Evolutionary conservation across 2,329 filamentous ascomycete genomes (phyloP), one percentile per base, ranked within the genome.

Genomic region (Penicillium sp.): DNA sequence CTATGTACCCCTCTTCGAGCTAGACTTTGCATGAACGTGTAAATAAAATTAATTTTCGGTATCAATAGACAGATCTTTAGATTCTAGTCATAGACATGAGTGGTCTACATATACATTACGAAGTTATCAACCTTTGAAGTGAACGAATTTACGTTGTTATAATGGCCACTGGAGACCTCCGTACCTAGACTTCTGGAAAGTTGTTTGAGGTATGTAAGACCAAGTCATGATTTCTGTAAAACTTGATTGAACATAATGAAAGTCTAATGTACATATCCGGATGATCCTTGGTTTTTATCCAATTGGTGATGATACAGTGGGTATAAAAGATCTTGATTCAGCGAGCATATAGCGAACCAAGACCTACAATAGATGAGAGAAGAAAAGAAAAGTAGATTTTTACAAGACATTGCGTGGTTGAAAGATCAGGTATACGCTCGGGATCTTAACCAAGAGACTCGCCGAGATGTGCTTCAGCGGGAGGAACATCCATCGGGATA

Each of bases 401-500:
- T 36, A 36, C 48, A 34, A 45, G 45, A 44, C 30, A 50, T 27
- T n/a, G 19, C 23, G 9, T 44, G 19, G n/a, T n/a, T 23, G 4
- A 34, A 18, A 18, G 14, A 13, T 8, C n/a, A 7, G 27, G 8
- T 16, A 14, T 14, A 26, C 13, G 32, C 41, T 13, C 14, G 14
- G 11, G 18, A 23, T 9, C 35, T 68, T 47, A 72, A 40, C 70
- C 70, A 11, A 72, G 53, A 7, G 67, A 64, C 55, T 72, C 70
- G 18, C 65, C 64, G 8, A 71, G 56, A 48, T 68, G 61, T 7
- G 56, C 51, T 18, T 62, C 62, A 1, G 63, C 46, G 23, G 49
- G 38, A 13, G 63, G 48, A 19, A 48, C 13, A 27, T 55, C 59
- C 4, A 58, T 36, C 36, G 59, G 56, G 10, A 52, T 27, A 9